Evolutionary conservation across 345 rosid genomes (phyloP), one percentile per base, ranked within the genome.

Genomic region (Turnera subulata): DNA sequence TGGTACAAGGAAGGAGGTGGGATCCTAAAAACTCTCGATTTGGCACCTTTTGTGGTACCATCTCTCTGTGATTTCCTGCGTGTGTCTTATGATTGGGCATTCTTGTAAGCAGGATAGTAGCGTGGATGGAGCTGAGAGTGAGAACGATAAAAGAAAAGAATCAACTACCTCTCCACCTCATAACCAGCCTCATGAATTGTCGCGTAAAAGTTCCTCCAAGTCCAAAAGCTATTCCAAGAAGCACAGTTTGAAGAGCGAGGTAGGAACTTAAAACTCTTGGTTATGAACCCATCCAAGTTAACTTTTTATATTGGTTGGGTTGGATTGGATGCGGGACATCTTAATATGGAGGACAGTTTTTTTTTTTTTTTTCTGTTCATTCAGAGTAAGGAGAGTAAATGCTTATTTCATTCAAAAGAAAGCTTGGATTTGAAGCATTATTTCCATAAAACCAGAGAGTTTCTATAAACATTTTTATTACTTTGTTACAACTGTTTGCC

Each of bases 1-100:
- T 42, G 50, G 77, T 53, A 46, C 73, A 32, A 89, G 68, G 81
- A 78, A 73, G 39, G 97, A 89, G 86, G 99, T 93, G 81, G 62
- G 71, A 55, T 25, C 15, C 18, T 24, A 29, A 4, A 35, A 62
- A 25, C 16, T 51, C 33, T 43, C 15, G 0, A 21, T 18, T 39
- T 20, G 35, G 35, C 35, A 29, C 4, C 35, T 29, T 8, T 29
- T 3, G 8, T 29, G 5, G 35, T 29, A 29, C 35, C 8, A 8
- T 29, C 4, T 8, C 8, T 29, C 8, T 29, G 35, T 29, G 35
- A 29, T 29, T 29, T 29, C 35, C 35, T 8, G 4, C 35, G 35
- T 29, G 8, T 29, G 8, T 3, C 35, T 29, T 4, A 29, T 29
- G 35, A 29, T 29, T 29, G 8, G 4, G 35, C 35, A 3, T 29